Base-by-base conservation (phyloP, 345 rosid species). In the Gynandropsis gynandra region DNA sequence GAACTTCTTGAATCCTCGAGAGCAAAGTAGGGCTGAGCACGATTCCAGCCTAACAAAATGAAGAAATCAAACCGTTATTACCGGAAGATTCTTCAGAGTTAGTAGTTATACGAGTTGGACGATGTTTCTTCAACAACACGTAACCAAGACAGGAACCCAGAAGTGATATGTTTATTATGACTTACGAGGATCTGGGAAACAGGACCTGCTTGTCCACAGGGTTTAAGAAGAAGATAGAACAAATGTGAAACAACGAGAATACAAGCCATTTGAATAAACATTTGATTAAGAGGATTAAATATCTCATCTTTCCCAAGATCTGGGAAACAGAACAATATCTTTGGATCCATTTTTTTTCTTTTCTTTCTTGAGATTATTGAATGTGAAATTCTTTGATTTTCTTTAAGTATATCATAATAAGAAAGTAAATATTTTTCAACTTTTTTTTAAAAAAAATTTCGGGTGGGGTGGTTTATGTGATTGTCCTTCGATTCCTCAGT, bases 241-340 rank as follows among this genome's bases (percentile, higher is more conserved):
- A 82, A 59, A 3, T 90, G 96, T 35, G 98, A 83, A 63, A 82
- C 63, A 53, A 90, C 94, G 47, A 90, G 94, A 64, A 90, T 84
- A 52, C 81, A 73, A 18, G 85, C 69, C 49, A 79, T 81, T 73
- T 87, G 98, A 32, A 77, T 55, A 39, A 71, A 59, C 47, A 80
- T 65, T 1, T 80, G 68, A 55, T 80, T 56, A 33, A 87, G 74
- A 10, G 98, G 98, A 58, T 90, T 90, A 56, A 87, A 72, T 16
- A 61, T 47, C 15, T 54, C 71, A 54, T 67, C 66, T 55, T 61
- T 61, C 16, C 41, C 41, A 24, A 24, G 29, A 24, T 59, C 64
- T 19, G 65, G 70, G 42, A 65, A 65, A 42, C 70, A 65, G 12
- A 65, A 59, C 65, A 65, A 58, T 20, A 58, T 6, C 60, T 65